Base-by-base conservation (phyloP, 2,329 filamentous ascomycete genomes). In the Talaromyces marneffei region DNA sequence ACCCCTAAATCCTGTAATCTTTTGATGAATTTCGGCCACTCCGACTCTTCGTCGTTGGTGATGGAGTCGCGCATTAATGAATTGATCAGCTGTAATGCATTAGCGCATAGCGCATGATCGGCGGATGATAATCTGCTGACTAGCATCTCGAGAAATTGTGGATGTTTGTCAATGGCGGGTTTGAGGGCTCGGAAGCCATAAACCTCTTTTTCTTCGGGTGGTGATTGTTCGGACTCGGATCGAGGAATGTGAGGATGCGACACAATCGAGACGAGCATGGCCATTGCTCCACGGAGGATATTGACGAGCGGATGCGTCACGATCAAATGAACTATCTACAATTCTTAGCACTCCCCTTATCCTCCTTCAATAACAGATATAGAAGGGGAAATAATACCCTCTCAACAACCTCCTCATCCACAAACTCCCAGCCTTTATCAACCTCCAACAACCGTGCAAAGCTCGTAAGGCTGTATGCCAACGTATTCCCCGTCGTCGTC, bases 21-120 rank as follows among this genome's bases (percentile, higher is more conserved):
- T 79, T 96, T 96, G 75, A 99, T 92, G 70, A 97, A 95, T 69
- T 90, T 94, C 54, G 92, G 90, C 92, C 94, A 97, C 69, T 97
- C 93, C 63, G 90, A 87, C 62, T 87, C 84, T 46, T 81, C 81
- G 57, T 93, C 90, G 69, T 85, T 87, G 29, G 89, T 89, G 57
- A 97, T 87, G 4, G 92, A 90, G 74, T 99, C 94, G 57, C 94
- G 85, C 79, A 97, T 96, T 52, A 99, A 81, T 0, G 93, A 91
- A 73, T 99, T 99, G 75, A 99, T 91, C 61, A 99, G 81, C 81
- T 96, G 94, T 59, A 99, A 82, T 1, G 94, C 91, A 77, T 97
- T 97, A 65, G 92, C 93, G 77, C 94, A 97, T 31, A 99, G 83
- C 3, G 92, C 90, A 77, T 99, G 94, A 74, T 99, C 94, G 50